A percentile compares a stretch with the other conserved stretches of the same genome.
Evolutionary conservation across 2,329 filamentous ascomycete genomes (phyloP).

Genomic region (Diaporthe sp.): DNA sequence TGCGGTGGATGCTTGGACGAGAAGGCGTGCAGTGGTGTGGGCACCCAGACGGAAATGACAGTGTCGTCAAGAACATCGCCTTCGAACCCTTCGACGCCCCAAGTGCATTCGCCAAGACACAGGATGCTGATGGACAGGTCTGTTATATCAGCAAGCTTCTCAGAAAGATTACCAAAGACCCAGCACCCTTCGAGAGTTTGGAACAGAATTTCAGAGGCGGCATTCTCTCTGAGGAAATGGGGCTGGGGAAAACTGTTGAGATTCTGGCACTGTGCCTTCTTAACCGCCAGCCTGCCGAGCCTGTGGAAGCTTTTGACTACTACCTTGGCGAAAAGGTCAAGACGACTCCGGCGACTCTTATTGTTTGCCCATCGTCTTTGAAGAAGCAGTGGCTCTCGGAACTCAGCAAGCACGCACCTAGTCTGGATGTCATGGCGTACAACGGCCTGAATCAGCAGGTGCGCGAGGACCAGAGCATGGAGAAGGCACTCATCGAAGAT

Average conservation of each 20-base stretch:
- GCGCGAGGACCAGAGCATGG: constrained; percentile 54
- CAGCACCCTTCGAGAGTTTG: constrained; percentile 56
- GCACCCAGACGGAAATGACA: constrained; percentile 38
- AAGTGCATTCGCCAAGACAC: constrained; percentile 58
- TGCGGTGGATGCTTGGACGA: constrained; percentile 77
- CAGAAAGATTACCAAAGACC: constrained; percentile 68
- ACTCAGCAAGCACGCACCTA: constrained; percentile 69
- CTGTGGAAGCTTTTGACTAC: constrained; percentile 49
- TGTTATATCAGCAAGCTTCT: constrained; percentile 69
- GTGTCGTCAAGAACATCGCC: constrained; percentile 46
- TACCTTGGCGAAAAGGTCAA: constrained; percentile 60
- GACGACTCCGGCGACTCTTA: constrained; percentile 69
- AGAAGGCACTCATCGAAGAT: constrained; percentile 56
- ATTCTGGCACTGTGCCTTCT: constrained; percentile 78
- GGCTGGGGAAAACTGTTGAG: constrained; percentile 85
- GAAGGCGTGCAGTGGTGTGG: constrained; percentile 70
- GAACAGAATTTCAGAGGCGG: constrained; percentile 67
- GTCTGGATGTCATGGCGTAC: constrained; percentile 69
- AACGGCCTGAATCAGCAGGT: constrained; percentile 56
- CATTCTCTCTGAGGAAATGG: constrained; percentile 86
- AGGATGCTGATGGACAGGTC: constrained; percentile 60
- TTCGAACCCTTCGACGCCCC: constrained; percentile 46
- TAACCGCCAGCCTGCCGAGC: constrained; percentile 60
- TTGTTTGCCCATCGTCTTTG: constrained; percentile 71
- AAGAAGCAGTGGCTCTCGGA: constrained; percentile 74